Evolutionary conservation across 305 asterid species (phyloP), one percentile per base, ranked within the genome.

Genomic region (Fraxinus baroniana): DNA sequence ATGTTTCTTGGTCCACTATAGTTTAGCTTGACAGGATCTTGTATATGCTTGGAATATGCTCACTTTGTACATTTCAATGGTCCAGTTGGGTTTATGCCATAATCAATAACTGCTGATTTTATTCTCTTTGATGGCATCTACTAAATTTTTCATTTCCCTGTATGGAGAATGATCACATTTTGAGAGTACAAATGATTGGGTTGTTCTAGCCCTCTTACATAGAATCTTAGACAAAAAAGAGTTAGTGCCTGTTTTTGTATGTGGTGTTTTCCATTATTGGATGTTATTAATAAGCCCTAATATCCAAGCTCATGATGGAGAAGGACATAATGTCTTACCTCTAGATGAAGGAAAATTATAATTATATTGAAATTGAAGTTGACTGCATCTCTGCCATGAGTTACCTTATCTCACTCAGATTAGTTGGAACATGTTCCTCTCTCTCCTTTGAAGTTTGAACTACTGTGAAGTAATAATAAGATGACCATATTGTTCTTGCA

Each of bases 1-100:
- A 66, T 68, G 37, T 82, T 76, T 37, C 26, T 35, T 22, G 20
- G 36, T 39, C 81, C 71, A 74, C 12, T 18, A 62, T 49, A 62
- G 28, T 81, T 68, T 39, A 41, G 62, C 76, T 44, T 78, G 74
- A 64, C 37, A 73, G 28, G 57, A 74, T 18, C 46, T 85, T 80
- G 32, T 77, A 32, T 60, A 17, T 80, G 33, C 33, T 64, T 64
- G 72, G 33, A 64, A 2, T 64, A 8, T 64, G 32, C 4, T 44
- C 72, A 7, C 24, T 8, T 64, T 7, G 17, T 64, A 64, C 72
- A 20, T 64, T 64, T 62, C 71, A 6, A 20, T 62, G 30, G 12
- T 62, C 71, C 66, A 55, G 66, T 55, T 55, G 22, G 24, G 64
- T 52, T 52, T 52, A 52, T 52, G 3, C 64, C 64, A 17, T 52